These are phyloP conservation scores for Cladorrhinum sp. DNA, from an alignment of 2,329 filamentous ascomycete genomes.

Conservation along the genomic window DNA sequence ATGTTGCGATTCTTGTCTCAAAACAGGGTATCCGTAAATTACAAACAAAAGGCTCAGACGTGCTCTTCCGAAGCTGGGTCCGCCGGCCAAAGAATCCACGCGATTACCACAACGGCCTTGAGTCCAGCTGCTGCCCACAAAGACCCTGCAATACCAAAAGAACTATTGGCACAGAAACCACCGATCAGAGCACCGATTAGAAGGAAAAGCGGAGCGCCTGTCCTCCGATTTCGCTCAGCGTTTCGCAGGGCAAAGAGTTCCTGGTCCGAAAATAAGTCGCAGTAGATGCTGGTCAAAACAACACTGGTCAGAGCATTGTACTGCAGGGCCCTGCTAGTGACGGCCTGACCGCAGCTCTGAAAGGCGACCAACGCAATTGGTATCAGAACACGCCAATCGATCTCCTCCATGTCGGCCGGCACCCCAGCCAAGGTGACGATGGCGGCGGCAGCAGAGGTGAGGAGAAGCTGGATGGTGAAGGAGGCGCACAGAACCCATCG, in stretches of 20 bases:
- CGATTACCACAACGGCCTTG: constrained; percentile 54
- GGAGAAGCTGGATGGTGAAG: constrained; percentile 50
- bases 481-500: constrained; percentile 64
- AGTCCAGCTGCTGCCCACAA: constrained; percentile 59
- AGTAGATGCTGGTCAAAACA: constrained; percentile 78
- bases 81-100: constrained; percentile 62
- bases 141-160: constrained; percentile 49
- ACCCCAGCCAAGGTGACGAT: constrained; percentile 47
- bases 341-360: constrained; percentile 74
- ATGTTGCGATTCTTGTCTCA: background rate
- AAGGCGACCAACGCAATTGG: constrained; percentile 71
- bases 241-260: constrained; percentile 46
- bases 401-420: constrained; percentile 39
- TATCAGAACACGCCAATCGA: constrained; percentile 59
- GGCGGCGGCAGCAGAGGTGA: constrained; percentile 51
- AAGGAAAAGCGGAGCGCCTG: constrained; percentile 48
- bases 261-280: constrained; percentile 70
- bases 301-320: constrained; percentile 73
- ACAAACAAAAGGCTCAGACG: background rate
- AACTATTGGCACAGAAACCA: constrained; percentile 47
- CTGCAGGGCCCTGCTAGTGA: constrained; percentile 67
- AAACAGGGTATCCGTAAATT: background rate
- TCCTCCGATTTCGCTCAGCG: constrained; percentile 49
- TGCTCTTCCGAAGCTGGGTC: constrained; percentile 7
- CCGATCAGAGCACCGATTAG: constrained; percentile 49